Conservation (phyloP, 768 basidiomycete genomes). For the Boletus reticuloceps region DNA sequence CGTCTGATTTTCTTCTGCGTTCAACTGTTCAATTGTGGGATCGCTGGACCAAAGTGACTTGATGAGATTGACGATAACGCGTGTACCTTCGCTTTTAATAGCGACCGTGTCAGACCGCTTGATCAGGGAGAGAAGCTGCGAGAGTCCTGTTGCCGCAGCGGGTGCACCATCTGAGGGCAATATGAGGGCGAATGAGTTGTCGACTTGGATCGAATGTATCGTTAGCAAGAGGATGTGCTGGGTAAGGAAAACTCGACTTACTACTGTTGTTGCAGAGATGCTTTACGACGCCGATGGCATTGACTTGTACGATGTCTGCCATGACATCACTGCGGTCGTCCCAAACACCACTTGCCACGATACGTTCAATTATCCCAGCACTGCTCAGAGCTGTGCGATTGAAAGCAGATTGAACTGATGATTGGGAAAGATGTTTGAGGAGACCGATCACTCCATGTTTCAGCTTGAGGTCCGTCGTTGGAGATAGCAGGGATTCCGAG, state of each 20-base stretch:
- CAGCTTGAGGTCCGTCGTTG: slow-evolving; percentile 67
- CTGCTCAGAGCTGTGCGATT: slow-evolving; percentile 62
- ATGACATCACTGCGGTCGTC: slow-evolving; percentile 69
- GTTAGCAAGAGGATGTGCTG: slow-evolving; percentile 31
- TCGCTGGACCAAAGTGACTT: slow-evolving; percentile 72
- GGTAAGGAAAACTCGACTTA: slow-evolving; percentile 34
- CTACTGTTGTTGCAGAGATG: slow-evolving; percentile 79
- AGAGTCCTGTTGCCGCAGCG: slow-evolving; percentile 48
- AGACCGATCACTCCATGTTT: slow-evolving; percentile 89
- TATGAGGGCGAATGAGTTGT: slow-evolving; percentile 51
- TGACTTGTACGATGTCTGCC: slow-evolving; percentile 83
- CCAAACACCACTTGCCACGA: slow-evolving; percentile 67
- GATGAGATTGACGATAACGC: slow-evolving; percentile 83
- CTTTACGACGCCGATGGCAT: slow-evolving; percentile 85
- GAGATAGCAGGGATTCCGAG: slow-evolving; percentile 53
- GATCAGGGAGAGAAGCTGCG: slow-evolving; percentile 71
- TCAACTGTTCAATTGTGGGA: slow-evolving; percentile 26
- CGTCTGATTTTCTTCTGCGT: slow-evolving; percentile 35
- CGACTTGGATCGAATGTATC: slow-evolving; percentile 27
- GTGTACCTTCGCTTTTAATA: slow-evolving; percentile 86
- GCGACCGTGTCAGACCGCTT: slow-evolving; percentile 78
- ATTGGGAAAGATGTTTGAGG: slow-evolving; percentile 81
- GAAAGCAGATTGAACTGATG: slow-evolving; percentile 50
- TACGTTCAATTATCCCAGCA: slow-evolving; percentile 58
- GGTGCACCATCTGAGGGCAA: slow-evolving; percentile 38